phyloP scores from a whole-genome alignment of 2,329 filamentous ascomycete genomes.

The Tolypocladium inflatum region DNA sequence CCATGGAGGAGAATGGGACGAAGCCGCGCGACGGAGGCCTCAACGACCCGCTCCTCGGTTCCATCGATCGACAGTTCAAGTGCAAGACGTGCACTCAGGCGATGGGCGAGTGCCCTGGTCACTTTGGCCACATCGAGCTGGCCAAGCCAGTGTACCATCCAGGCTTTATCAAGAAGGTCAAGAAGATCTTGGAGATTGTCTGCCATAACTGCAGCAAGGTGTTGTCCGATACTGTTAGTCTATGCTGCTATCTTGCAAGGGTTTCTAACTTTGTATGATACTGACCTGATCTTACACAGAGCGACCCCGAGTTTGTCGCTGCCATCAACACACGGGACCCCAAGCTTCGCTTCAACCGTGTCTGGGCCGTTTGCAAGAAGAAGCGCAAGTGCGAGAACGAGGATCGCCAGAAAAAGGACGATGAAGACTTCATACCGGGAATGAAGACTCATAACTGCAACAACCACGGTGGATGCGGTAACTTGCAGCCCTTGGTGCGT shows the following conservation, averaged over 20 bases:
- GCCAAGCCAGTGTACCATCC: conserved; percentile 90
- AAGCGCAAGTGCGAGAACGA: conserved; percentile 80
- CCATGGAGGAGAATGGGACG: conserved; percentile 92
- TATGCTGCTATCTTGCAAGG: conserved; percentile 42
- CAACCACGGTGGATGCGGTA: conserved; percentile 87
- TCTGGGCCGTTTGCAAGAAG: conserved; percentile 88
- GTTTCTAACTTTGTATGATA: conserved; percentile 40
- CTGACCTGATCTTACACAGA: conserved; percentile 57
- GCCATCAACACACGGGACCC: conserved; percentile 82
- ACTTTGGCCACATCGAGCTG: conserved; percentile 98
- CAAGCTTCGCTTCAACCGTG: conserved; percentile 85
- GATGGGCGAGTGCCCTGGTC: conserved; percentile 91
- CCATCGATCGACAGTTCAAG: conserved; percentile 90
- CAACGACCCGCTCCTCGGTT: conserved; percentile 92
- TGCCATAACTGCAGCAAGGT: conserved; percentile 99
- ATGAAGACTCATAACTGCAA: conserved; percentile 39
- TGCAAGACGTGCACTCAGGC: conserved; percentile 95
- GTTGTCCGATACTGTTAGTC: conserved; percentile 95
- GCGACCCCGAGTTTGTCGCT: conserved; percentile 71
- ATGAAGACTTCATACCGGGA: conserved; percentile 56
- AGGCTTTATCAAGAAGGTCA: conserved; percentile 98
- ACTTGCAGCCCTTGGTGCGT: conserved; percentile 78
- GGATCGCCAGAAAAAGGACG: conserved; percentile 56
- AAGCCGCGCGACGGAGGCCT: conserved; percentile 85
- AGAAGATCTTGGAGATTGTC: conserved; percentile 97